These are phyloP conservation scores for Tuber brumale DNA, from an alignment of 495 filamentous ascomycete species.

Conservation along the genomic window DNA sequence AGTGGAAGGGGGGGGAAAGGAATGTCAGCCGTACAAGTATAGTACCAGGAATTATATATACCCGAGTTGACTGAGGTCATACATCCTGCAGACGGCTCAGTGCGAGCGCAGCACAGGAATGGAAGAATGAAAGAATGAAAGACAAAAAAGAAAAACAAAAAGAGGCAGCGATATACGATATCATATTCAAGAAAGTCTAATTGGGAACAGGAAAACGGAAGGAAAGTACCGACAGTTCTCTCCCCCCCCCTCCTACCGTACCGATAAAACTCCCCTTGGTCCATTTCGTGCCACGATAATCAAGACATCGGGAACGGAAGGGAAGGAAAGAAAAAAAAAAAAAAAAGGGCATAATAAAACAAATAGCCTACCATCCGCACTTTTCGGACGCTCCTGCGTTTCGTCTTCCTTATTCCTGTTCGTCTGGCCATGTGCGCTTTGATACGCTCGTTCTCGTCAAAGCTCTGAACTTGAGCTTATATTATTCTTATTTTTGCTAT, in stretches of 20 bases:
- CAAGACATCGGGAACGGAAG: background rate
- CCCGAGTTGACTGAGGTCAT: background rate
- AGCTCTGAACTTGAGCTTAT: background rate
- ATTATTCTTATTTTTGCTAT: background rate
- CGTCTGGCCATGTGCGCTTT: background rate
- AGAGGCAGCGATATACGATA: constrained; percentile 7
- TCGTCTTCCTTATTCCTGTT: background rate
- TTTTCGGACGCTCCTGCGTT: background rate
- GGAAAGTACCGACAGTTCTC: background rate
- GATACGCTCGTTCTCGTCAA: background rate
- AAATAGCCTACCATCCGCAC: constrained; percentile 1
- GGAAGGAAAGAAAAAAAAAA: background rate
- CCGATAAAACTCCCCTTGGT: background rate
- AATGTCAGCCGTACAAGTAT: background rate
- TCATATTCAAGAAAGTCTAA: background rate
- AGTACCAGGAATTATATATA: background rate
- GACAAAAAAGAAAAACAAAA: background rate
- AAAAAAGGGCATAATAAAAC: constrained; percentile 1
- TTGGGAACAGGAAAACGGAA: background rate
- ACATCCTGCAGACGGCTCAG: background rate
- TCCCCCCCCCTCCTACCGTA: background rate
- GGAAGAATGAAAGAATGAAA: background rate
- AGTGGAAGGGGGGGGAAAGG: background rate
- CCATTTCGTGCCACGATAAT: background rate
- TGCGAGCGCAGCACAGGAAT: too few relatives aligned